A percentile compares a stretch with the other conserved stretches of the same genome.
phyloP scores from a whole-genome alignment of 2,329 filamentous ascomycete genomes.

The Golovinomyces cichoracearum region DNA sequence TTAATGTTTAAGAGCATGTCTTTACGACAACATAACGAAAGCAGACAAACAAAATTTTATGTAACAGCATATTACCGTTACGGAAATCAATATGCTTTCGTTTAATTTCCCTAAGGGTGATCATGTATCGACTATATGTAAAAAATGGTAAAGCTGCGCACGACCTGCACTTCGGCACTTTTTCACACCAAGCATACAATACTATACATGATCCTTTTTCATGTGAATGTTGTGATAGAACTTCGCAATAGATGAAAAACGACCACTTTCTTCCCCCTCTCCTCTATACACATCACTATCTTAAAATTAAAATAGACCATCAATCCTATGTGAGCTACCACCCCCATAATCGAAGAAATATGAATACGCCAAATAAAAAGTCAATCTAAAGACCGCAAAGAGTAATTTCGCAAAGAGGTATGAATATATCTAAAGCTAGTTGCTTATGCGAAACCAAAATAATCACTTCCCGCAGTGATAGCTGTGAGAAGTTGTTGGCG shows the following conservation, averaged over 20 bases:
- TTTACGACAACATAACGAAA: no score
- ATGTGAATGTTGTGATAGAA: background rate
- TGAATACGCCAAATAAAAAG: slow-evolving; percentile 14
- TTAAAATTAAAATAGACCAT: background rate
- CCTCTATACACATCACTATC: slow-evolving; percentile 4
- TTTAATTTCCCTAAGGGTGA: no score
- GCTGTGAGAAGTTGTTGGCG: slow-evolving; percentile 75
- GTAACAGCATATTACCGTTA: no score
- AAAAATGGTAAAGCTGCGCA: slow-evolving; percentile 4
- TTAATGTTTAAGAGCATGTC: no score
- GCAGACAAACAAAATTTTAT: no score
- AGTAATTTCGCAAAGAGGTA: slow-evolving; percentile 9
- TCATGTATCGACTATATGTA: no score
- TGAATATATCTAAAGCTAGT: slow-evolving; percentile 1
- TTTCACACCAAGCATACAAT: background rate
- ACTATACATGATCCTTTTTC: background rate
- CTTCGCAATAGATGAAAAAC: background rate
- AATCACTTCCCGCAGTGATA: slow-evolving; percentile 93
- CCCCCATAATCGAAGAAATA: slow-evolving; percentile 5
- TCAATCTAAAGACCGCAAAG: slow-evolving; percentile 14
- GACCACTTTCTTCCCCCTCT: background rate
- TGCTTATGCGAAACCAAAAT: slow-evolving; percentile 75
- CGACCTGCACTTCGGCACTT: slow-evolving; percentile 17
- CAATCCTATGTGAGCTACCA: slow-evolving; percentile 7
- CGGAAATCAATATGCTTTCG: no score